phyloP scores from a whole-genome alignment of 129 eudicot species.

The Lactuca sativa region DNA sequence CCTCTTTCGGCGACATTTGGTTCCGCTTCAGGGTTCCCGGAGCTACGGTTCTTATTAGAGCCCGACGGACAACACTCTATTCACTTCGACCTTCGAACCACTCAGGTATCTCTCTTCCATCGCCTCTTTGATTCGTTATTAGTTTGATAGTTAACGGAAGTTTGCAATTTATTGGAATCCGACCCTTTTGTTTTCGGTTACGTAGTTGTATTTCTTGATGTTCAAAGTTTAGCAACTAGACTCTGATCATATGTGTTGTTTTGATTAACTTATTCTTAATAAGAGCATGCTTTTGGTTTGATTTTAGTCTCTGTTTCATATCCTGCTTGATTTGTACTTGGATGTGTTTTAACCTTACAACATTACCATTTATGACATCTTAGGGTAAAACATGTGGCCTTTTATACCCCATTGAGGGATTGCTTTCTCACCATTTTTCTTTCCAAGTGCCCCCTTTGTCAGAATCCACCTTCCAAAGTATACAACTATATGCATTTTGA shows the following conservation, averaged over 20 bases:
- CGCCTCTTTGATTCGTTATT: background rate
- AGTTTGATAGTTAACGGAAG: background rate
- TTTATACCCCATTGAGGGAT: background rate
- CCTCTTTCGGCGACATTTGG: conserved; percentile 45
- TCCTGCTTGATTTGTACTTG: conserved; percentile 12
- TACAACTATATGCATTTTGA: conserved; percentile 19
- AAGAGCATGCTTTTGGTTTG: background rate
- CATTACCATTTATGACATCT: background rate
- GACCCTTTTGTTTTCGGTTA: background rate
- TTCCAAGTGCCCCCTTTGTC: conserved; percentile 27
- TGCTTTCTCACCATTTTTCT: conserved; percentile 6
- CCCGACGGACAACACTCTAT: conserved; percentile 34
- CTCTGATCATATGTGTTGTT: conserved; percentile 12
- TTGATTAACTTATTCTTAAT: background rate
- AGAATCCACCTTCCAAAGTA: conserved; percentile 29
- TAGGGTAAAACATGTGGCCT: conserved; percentile 15
- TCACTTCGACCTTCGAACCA: conserved; percentile 44
- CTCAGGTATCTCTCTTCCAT: conserved; percentile 36
- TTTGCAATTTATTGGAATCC: background rate
- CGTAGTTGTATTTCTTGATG: background rate
- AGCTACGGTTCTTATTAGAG: conserved; percentile 41
- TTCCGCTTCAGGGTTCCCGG: conserved; percentile 42
- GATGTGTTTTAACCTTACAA: conserved; percentile 15
- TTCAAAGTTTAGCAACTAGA: background rate
- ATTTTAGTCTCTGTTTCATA: background rate